Evolutionary conservation across 306 rosid genomes (phyloP).

Genomic region (Ziziphus jujuba): DNA sequence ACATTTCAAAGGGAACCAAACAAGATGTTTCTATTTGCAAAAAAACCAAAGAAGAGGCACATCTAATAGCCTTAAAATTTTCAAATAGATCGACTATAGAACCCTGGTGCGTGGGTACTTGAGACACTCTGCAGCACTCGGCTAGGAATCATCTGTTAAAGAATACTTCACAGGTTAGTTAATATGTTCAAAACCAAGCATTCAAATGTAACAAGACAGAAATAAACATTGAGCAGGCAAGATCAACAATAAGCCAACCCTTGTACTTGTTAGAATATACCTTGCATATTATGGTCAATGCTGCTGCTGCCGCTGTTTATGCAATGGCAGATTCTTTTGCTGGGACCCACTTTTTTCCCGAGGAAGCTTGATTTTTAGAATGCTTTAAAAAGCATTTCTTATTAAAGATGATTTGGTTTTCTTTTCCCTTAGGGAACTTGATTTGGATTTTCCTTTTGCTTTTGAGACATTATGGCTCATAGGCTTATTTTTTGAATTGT

Average conservation of each 20-base stretch:
- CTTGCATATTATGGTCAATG: constrained; percentile 99
- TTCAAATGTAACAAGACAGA: constrained; percentile 40
- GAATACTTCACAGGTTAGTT: neutral
- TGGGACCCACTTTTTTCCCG: constrained; percentile 26
- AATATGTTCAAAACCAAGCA: neutral
- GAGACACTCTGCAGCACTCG: no score
- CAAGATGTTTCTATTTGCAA: no score
- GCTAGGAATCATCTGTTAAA: neutral
- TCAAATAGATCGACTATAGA: no score
- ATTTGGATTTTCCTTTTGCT: no score
- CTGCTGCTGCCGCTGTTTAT: constrained; percentile 63
- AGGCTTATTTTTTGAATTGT: no score
- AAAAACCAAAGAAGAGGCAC: no score
- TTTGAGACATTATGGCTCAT: no score
- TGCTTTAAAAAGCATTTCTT: neutral
- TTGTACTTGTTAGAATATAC: constrained; percentile 88
- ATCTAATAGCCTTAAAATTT: no score
- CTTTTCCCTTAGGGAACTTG: no score
- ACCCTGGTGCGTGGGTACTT: no score
- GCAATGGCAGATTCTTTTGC: constrained; percentile 1
- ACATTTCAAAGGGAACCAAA: no score
- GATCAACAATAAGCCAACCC: constrained; percentile 95
- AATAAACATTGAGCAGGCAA: constrained; percentile 91
- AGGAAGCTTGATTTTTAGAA: constrained; percentile 15
- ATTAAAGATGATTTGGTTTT: no score